Conservation (phyloP, 2,329 filamentous ascomycete genomes). For the Stagonosporopsis cucurbitacearum region DNA sequence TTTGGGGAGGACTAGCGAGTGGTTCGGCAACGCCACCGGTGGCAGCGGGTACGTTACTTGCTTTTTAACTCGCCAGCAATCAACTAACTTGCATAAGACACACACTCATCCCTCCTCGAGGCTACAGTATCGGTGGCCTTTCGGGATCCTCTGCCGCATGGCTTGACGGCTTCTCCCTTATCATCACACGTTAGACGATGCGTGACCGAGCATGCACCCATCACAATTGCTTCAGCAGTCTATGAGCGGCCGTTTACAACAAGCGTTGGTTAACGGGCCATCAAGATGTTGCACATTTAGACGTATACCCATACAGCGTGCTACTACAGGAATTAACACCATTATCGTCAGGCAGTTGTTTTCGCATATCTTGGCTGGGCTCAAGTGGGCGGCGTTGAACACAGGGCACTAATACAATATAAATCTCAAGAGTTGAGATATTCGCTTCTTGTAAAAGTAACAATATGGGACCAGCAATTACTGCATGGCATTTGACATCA, state of each 20-base stretch:
- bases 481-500: neutral
- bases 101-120: constrained; percentile 85
- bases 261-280: constrained; percentile 3
- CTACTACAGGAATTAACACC: neutral
- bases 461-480: neutral
- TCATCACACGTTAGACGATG: constrained; percentile 70
- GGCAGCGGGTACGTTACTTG: constrained; percentile 76
- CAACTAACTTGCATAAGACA: constrained; percentile 62
- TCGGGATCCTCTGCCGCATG: constrained; percentile 80
- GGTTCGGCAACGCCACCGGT: constrained; percentile 82
- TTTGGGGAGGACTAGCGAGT: constrained; percentile 80
- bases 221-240: neutral
- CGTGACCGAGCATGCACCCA: neutral
- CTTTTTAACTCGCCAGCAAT: neutral
- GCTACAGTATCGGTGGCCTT: constrained; percentile 87
- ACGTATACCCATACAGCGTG: constrained; percentile 1
- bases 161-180: constrained; percentile 85
- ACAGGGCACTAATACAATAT: neutral
- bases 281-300: constrained; percentile 10
- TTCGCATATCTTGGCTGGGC: neutral
- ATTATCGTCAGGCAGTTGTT: neutral
- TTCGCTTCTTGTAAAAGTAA: constrained; percentile 10
- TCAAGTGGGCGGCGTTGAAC: neutral
- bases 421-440: constrained; percentile 3
- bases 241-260: neutral